Percentiles rank a stretch among this genome's conserved stretches.
These are phyloP conservation scores for Corynascus novoguineensis DNA, from an alignment of 495 filamentous ascomycete genomes.

Conservation along the genomic window DNA sequence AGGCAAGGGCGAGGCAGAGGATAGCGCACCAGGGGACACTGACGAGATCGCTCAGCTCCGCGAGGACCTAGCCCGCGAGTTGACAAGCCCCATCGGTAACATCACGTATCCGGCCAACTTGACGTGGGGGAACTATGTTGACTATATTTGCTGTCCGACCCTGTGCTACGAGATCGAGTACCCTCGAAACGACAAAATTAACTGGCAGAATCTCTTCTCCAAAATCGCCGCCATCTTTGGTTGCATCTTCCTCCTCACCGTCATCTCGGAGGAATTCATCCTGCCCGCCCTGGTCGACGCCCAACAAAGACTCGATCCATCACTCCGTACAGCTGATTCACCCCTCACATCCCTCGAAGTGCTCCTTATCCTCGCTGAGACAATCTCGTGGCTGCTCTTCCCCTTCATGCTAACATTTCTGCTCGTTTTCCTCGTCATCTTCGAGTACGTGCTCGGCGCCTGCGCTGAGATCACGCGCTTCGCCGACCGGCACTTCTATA, in stretches of 20 bases:
- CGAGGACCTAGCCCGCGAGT: constrained; percentile 81
- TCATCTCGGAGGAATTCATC: constrained; percentile 93
- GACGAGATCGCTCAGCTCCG: constrained; percentile 61
- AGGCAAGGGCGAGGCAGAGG: constrained; percentile 36
- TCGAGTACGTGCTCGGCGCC: constrained; percentile 91
- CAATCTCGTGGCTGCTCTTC: constrained; percentile 89
- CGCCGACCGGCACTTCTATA: constrained; percentile 91
- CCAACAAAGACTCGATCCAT: constrained; percentile 53
- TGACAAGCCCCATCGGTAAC: constrained; percentile 82
- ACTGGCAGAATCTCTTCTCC: constrained; percentile 76
- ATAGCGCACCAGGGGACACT: constrained; percentile 33
- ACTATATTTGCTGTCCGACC: constrained; percentile 89
- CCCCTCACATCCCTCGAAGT: constrained; percentile 57
- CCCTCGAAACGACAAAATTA: constrained; percentile 65
- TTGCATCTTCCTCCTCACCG: constrained; percentile 88
- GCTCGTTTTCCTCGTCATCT: constrained; percentile 92
- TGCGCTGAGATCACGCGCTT: constrained; percentile 94
- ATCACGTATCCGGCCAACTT: constrained; percentile 90
- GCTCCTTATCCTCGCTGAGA: constrained; percentile 77
- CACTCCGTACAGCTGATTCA: constrained; percentile 16
- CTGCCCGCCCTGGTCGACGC: constrained; percentile 82
- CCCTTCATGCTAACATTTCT: constrained; percentile 97
- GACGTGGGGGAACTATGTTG: constrained; percentile 70
- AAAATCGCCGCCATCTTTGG: constrained; percentile 91
- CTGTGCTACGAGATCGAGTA: constrained; percentile 98